These are phyloP conservation scores for Xylariaceae sp. DNA, from an alignment of 2,329 filamentous ascomycete species.

Conservation along the genomic window DNA sequence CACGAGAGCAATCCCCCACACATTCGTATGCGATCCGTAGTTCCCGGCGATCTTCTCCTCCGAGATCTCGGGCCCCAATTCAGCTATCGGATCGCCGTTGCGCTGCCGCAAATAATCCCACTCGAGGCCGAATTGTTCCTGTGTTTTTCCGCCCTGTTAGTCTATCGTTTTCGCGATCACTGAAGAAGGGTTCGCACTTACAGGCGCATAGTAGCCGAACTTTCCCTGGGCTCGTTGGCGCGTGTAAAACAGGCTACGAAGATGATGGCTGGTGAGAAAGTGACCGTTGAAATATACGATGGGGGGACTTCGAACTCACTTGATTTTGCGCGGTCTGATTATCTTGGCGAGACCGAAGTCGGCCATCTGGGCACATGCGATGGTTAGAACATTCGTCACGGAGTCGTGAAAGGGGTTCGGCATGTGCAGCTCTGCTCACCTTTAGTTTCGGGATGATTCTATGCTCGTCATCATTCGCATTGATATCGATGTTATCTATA, in stretches of 20 bases:
- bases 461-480: constrained; percentile 20
- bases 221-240: constrained; percentile 9
- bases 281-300: not conserved
- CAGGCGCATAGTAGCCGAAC: constrained; percentile 15
- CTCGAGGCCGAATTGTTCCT: constrained; percentile 25
- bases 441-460: constrained; percentile 21
- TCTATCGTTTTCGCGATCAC: not conserved
- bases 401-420: not conserved
- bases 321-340: constrained; percentile 20
- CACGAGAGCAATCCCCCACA: constrained; percentile 23
- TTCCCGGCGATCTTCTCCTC: constrained; percentile 20
- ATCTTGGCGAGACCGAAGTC: constrained; percentile 20
- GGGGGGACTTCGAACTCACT: constrained; percentile 9
- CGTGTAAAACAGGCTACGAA: constrained; percentile 13
- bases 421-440: constrained; percentile 7
- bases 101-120: constrained; percentile 19
- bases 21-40: constrained; percentile 20
- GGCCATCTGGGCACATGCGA: constrained; percentile 11
- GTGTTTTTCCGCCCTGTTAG: too few relatives aligned
- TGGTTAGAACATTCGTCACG: not conserved
- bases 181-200: constrained; percentile 3
- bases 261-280: not conserved
- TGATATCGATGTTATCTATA: constrained; percentile 12
- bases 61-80: constrained; percentile 17
- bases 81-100: not conserved